Evolutionary conservation across 2,329 filamentous ascomycete species (phyloP), one percentile per base, ranked within the genome.

Genomic region (Trichothecium roseum): DNA sequence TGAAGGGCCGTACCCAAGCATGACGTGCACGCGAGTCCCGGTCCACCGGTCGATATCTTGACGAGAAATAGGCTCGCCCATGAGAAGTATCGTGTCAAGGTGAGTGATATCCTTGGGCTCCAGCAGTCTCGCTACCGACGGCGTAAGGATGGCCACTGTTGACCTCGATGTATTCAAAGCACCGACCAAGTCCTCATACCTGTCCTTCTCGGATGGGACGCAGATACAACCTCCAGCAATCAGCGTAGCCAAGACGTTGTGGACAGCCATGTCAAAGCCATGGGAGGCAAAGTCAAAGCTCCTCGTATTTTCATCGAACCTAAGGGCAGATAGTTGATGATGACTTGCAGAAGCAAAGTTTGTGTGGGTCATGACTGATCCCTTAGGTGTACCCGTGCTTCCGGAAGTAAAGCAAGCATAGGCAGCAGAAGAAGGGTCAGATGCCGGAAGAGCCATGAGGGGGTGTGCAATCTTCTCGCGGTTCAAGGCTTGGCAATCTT

Each of bases 361-460:
- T 3, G 42, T 32, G 33, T 43, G 46, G 4, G 24, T 42, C 4
- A 63, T 35, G 0, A 51, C 20, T 13, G 65, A 52, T 2, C 63
- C 64, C 40, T 67, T 68, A 5, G 64, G 63, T 0, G 20, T 48
- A 18, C 54, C 47, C 13, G 57, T 50, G 8, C 45, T 42, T 29
- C 52, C 44, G 33, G 50, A 47, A 20, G 49, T 49, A 42, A 50
- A 65, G 2, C 39, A 33, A n/a, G 37, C 40, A 30, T 37, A 38
- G 17, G 30, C 41, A 38, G 8, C 40, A 32, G 12, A 39, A 12
- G 16, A 30, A 14, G 8, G 34, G 30, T 4, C 8, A 31, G 6
- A 6, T 24, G 20, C 10, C 6, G 20, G 20, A 24, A 24, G 20
- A 6, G 20, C 6, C 20, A 6, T 10, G 6, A 6, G 6, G 10